Base-by-base conservation (phyloP, 1,284 basidiomycete species). In the Tetrapyrgos nigripes region DNA sequence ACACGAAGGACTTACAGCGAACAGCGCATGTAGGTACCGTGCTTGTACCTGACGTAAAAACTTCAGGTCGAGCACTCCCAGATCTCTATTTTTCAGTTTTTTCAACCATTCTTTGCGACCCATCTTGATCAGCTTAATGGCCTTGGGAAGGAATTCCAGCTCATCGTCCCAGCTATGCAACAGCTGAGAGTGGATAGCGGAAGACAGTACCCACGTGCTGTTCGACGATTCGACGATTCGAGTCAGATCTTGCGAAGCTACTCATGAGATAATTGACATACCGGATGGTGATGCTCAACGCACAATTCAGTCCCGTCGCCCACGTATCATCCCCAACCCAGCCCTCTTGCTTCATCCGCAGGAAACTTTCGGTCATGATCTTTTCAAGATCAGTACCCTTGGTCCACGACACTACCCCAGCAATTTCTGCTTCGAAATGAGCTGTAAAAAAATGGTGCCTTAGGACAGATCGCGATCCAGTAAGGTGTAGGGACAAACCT, bases 241-340 rank as follows among this genome's bases (percentile, higher is more conserved):
- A 33, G 14, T 33, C 31, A 8, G 8, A 33, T 8, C 31, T n/a
- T n/a, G n/a, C n/a, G n/a, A n/a, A n/a, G 14, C 31, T 33, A 14
- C 8, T 33, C 31, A 33, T 8, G 31, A 33, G 31, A 33, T 8
- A 33, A 33, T 33, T 8, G 6, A 63, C 68, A 6, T 55, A 80
- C 80, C 77, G 69, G 35, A 81, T 64, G 19, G 80, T 81, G 6
- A 70, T 66, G 6, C 72, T 59, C 4, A 82, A 53, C 1, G 80
- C 77, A 2, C 66, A 68, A 11, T 76, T 74, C 50, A 77, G 31
- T 33, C 31, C 31, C 14, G 31, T 8, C 31, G 14, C 14, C 31
- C 31, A 33, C 14, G 31, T 33, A 8, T 14, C 31, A 33, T 33
- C 71, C 19, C 61, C 58, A 26, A 70, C 62, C 78, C 80, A 81